Evolutionary conservation across 2,329 filamentous ascomycete genomes (phyloP), one percentile per base, ranked within the genome.

Genomic region (Fusarium torulosum): DNA sequence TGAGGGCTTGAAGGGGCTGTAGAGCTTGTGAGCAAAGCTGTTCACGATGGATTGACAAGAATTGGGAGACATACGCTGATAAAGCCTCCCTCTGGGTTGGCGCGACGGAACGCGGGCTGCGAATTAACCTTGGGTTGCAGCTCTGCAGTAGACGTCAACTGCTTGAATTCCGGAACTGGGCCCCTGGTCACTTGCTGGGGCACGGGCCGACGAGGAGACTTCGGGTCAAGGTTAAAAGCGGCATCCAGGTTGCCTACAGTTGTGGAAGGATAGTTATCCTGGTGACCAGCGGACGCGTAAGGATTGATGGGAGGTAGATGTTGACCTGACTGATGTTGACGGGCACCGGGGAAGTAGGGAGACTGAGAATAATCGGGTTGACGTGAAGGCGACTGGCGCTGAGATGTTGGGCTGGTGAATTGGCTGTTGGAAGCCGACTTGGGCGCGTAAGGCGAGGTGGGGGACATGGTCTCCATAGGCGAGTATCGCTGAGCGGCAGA

Each of bases 31-130:
- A 75, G 71, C 35, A 55, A 19, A 14, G 19, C 33, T 19, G 9
- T 23, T 17, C 21, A 40, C 33, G 46, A 44, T 33, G 25, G 20
- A 54, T 8, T 41, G 41, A 14, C 33, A 23, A 43, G 17, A 20
- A 19, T 15, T 20, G 21, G 29, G 40, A 63, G 17, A 77, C 92
- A 81, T 85, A 96, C 93, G 79, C 96, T 98, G 78, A 99, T 97
- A 77, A 99, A 99, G 47, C 96, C 96, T 53, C 96, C 96, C 77
- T 99, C 96, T 3, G 96, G 96, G 73, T 97, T 96, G 55, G 96
- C 96, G 80, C 96, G 89, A 72, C 96, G 88, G 77, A 97, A 98
- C 2, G 93, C 88, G 54, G 96, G 96, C 77, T 99, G 96, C 20
- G 88, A 76, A 78, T 95, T 97, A 77, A 96, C 89, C 76, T 91